Conservation (phyloP, 768 basidiomycete species). For the Roridomyces roridus region DNA sequence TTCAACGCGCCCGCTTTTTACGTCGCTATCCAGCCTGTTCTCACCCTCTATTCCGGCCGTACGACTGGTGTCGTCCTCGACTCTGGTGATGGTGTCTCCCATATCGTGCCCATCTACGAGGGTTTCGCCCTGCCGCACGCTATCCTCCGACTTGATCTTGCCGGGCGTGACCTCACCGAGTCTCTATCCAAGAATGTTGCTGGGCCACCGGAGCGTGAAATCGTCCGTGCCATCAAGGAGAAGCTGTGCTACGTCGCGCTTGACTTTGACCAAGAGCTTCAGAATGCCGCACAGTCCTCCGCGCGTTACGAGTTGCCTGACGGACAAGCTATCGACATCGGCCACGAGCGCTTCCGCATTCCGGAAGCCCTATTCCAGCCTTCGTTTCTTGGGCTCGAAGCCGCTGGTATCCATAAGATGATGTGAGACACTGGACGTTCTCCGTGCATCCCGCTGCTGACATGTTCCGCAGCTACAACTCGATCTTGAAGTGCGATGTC, state of each 20-base stretch:
- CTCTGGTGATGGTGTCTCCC: constrained; percentile 10
- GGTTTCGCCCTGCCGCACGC: constrained; percentile 72
- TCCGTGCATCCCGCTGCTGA: constrained; percentile 1
- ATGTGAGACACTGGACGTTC: constrained; percentile 35
- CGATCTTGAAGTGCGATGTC: constrained; percentile 50
- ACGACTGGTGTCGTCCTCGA: constrained; percentile 8
- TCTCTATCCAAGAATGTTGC: constrained; percentile 62
- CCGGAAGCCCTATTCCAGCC: constrained; percentile 79
- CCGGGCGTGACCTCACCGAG: constrained; percentile 68
- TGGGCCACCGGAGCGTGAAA: constrained; percentile 74
- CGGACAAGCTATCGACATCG: constrained; percentile 54
- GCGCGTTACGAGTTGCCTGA: neutral
- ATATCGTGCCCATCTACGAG: constrained; percentile 76
- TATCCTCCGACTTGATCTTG: constrained; percentile 67
- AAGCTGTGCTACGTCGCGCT: constrained; percentile 1
- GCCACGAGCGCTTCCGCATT: constrained; percentile 74
- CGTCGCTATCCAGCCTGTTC: neutral
- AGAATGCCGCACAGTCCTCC: neutral
- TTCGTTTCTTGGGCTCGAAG: constrained; percentile 57
- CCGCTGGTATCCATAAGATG: constrained; percentile 55
- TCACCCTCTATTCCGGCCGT: constrained; percentile 6
- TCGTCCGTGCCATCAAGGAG: constrained; percentile 49
- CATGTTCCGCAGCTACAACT: constrained; percentile 57
- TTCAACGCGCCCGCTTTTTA: constrained; percentile 14
- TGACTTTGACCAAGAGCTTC: neutral